Evolutionary conservation across 176 grass and related monocot species (phyloP).

Genomic region (Aegilops umbellulata): DNA sequence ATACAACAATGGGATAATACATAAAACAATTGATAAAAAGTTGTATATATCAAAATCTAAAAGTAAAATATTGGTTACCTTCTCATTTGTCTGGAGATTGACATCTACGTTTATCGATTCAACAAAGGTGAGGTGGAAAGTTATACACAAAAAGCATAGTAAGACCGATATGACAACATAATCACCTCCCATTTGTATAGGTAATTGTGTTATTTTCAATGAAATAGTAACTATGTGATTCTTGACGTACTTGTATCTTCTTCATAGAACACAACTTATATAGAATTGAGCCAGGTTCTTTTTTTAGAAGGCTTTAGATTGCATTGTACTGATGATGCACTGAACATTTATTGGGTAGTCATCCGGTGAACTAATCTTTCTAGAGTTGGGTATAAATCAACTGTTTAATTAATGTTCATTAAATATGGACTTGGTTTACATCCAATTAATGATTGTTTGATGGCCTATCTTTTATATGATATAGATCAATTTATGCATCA

Average conservation of each 20-base stretch:
- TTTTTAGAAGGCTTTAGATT: neutral
- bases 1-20: neutral
- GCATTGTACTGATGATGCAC: neutral
- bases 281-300: neutral
- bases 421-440: neutral
- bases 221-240: neutral
- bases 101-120: neutral
- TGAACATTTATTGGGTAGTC: neutral
- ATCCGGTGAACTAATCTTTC: neutral
- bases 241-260: neutral
- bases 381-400: neutral
- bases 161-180: neutral
- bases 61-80: neutral
- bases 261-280: neutral
- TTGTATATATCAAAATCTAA: neutral
- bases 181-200: neutral
- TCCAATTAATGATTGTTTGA: neutral
- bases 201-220: neutral
- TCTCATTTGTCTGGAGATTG: neutral
- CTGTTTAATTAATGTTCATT: neutral
- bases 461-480: neutral
- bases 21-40: neutral
- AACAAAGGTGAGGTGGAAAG: neutral
- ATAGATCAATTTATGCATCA: neutral
- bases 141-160: neutral